Evolutionary conservation across 805 yeast species (phyloP).

Genomic region (Naumovozyma baii): DNA sequence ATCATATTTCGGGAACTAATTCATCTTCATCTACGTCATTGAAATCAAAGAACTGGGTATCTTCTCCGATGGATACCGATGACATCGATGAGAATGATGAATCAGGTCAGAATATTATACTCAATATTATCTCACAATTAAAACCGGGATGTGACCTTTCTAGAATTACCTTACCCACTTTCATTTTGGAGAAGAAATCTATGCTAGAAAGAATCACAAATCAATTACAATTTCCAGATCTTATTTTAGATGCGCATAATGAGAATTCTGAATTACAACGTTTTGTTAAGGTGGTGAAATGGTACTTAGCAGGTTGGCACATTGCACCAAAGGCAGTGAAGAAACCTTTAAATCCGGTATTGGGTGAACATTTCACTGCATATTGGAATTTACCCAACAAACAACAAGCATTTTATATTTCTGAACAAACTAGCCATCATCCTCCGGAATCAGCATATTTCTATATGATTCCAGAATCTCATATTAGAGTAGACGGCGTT

Average conservation of each 20-base stretch:
- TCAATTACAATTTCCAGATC: slow-evolving; percentile 68
- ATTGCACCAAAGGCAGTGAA: slow-evolving; percentile 98
- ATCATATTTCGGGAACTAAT: not conserved
- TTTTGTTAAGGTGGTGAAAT: slow-evolving; percentile 64
- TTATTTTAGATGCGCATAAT: slow-evolving; percentile 59
- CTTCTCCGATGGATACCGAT: slow-evolving; percentile 33
- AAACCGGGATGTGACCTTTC: slow-evolving; percentile 89
- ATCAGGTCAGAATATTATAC: slow-evolving; percentile 75
- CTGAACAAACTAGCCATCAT: slow-evolving; percentile 96
- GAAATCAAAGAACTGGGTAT: not conserved
- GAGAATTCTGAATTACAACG: slow-evolving; percentile 53
- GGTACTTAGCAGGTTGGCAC: slow-evolving; percentile 96
- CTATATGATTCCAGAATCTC: slow-evolving; percentile 70
- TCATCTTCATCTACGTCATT: not conserved
- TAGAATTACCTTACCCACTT: slow-evolving; percentile 88
- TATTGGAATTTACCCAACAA: slow-evolving; percentile 82
- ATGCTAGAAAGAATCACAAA: slow-evolving; percentile 95
- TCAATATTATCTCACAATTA: slow-evolving; percentile 82
- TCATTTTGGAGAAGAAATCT: slow-evolving; percentile 86
- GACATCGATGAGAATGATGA: slow-evolving; percentile 90
- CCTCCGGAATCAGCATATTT: slow-evolving; percentile 97
- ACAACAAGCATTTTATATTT: slow-evolving; percentile 66
- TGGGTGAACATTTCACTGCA: slow-evolving; percentile 85
- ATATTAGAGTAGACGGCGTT: slow-evolving; percentile 81
- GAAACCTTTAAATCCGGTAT: slow-evolving; percentile 89